A percentile compares a stretch with the other conserved stretches of the same genome.
These are phyloP conservation scores for Aspergillus japonicus DNA, from an alignment of 2,329 filamentous ascomycete genomes.

Conservation along the genomic window DNA sequence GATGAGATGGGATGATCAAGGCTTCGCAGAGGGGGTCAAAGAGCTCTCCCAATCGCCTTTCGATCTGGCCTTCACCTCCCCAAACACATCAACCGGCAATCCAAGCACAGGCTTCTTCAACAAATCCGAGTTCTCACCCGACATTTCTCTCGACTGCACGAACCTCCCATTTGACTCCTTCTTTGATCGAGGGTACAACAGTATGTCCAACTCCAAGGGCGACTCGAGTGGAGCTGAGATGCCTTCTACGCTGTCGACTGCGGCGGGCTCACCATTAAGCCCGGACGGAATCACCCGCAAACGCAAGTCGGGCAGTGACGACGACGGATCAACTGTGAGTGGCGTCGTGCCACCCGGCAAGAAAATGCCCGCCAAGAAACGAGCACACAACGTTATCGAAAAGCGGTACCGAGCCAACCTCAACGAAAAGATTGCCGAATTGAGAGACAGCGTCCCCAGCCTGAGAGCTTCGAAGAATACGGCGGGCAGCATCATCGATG, in stretches of 20 bases:
- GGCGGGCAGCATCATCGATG: slow-evolving; percentile 50
- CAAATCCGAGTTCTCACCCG: slow-evolving; percentile 29
- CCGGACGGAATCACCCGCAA: slow-evolving; percentile 52
- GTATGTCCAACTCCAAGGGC: slow-evolving; percentile 7
- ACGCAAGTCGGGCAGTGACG: slow-evolving; percentile 67
- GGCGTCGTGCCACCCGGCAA: slow-evolving; percentile 37
- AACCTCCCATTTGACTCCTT: slow-evolving; percentile 26
- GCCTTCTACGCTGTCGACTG: slow-evolving; percentile 19
- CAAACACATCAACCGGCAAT: slow-evolving; percentile 24
- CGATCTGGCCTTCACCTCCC: slow-evolving; percentile 28
- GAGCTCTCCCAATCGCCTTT: slow-evolving; percentile 26
- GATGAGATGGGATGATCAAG: slow-evolving; percentile 47
- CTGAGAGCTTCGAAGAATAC: slow-evolving; percentile 71
- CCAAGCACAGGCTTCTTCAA: slow-evolving; percentile 21
- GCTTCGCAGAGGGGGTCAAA: slow-evolving; percentile 29
- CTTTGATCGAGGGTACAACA: slow-evolving; percentile 8
- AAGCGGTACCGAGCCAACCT: slow-evolving; percentile 95
- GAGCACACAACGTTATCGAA: slow-evolving; percentile 97
- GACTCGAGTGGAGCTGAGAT: slow-evolving; percentile 8
- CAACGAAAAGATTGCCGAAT: slow-evolving; percentile 92
- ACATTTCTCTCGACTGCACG: slow-evolving; percentile 32
- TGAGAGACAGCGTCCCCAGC: slow-evolving; percentile 89
- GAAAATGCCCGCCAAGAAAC: slow-evolving; percentile 75
- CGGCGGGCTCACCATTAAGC: slow-evolving; percentile 27
- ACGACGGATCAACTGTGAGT: slow-evolving; percentile 34